Base-by-base conservation (phyloP, 2,329 filamentous ascomycete genomes). In the Helotiales sp. region DNA sequence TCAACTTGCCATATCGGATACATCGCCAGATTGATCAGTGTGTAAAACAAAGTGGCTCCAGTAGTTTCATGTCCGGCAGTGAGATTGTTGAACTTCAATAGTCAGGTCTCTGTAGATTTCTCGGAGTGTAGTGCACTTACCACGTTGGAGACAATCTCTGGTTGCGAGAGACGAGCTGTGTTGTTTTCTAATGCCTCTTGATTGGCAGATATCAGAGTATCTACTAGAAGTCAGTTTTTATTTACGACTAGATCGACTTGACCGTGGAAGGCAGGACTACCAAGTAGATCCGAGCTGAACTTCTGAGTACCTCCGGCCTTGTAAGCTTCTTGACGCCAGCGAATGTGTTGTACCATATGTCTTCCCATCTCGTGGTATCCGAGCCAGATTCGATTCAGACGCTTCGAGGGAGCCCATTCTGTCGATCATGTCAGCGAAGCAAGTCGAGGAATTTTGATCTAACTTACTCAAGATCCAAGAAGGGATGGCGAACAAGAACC, bases 401-500 rank as follows among this genome's bases (percentile, higher is more conserved):
- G 31, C 24, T 49, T 49, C 10, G 46, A 53, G 19, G 49, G 54
- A 8, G 47, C 17, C n/a, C 36, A 46, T 30, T 36, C 54, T 51
- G 15, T 47, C 15, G 19, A 34, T 3, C 8, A 10, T 10, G 8
- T 44, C 40, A 44, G 40, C 9, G 8, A 44, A 24, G 17, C 7
- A 24, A 24, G 5, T 6, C 6, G 10, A 9, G 15, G 31, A 34
- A 9, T 19, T 24, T 24, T 3, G 15, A 15, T 27, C n/a, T 7
- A 27, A 66, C 72, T 68, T 70, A 74, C 70, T 59, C 70, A 76
- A 62, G 8, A 78, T 67, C 72, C 77, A 78, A 19, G 67, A 68
- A 0, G 79, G 79, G 4, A 76, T 69, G 7, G 81, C 64, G 48
- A 79, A 72, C 17, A 79, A 74, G 65, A 72, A 73, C 60, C 80